Conservation (phyloP, 2,329 filamentous ascomycete species). For the Hypoxylon sp. region DNA sequence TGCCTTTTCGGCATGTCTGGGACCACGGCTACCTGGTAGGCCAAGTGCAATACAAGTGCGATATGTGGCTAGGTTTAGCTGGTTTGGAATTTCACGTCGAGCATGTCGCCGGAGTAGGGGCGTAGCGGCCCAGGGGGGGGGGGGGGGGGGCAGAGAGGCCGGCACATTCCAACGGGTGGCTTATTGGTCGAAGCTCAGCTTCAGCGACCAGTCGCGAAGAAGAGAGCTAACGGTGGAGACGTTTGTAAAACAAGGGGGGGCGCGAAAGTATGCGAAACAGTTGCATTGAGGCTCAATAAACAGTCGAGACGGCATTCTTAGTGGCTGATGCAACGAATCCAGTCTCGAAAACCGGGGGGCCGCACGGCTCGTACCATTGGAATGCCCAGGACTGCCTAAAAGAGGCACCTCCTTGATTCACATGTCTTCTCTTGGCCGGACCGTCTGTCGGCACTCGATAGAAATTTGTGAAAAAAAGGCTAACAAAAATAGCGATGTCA, state of each 20-base stretch:
- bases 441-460: background rate
- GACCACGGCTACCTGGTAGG: slow-evolving; percentile 10
- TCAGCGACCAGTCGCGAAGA: slow-evolving; percentile 3
- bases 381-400: slow-evolving; percentile 27
- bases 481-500: background rate
- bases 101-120: background rate
- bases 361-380: slow-evolving; percentile 32
- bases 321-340: slow-evolving; percentile 36
- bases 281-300: slow-evolving; percentile 32
- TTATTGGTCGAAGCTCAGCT: slow-evolving; percentile 9
- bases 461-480: background rate
- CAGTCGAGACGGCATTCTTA: too few species aligned
- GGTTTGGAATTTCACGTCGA: slow-evolving; percentile 17
- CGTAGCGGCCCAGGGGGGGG: too few species aligned
- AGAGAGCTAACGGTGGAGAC: slow-evolving; percentile 11
- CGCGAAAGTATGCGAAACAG: slow-evolving; percentile 19
- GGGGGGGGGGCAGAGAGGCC: slow-evolving; percentile 9
- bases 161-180: slow-evolving; percentile 31
- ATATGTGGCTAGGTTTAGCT: slow-evolving; percentile 14
- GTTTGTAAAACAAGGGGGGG: slow-evolving; percentile 33
- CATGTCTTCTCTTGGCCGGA: background rate
- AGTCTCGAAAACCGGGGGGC: slow-evolving; percentile 21
- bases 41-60: background rate
- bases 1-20: slow-evolving; percentile 20
- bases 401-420: slow-evolving; percentile 4